phyloP scores from a whole-genome alignment of 148 eudicot species.

The Chenopodium quinoa region DNA sequence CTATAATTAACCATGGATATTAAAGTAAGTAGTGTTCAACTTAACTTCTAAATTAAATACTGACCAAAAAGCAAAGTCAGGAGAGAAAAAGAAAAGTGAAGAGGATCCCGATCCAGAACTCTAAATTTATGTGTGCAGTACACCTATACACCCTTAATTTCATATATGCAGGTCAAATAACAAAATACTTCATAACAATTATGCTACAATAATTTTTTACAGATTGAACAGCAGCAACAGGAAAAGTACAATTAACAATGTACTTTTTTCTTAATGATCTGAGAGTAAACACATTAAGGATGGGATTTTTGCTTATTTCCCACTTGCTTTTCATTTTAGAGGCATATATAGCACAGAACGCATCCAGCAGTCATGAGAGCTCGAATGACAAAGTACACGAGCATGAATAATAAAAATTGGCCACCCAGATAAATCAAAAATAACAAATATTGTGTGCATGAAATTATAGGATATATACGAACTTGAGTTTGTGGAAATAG shows the following conservation, averaged over 20 bases:
- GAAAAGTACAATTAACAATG: neutral
- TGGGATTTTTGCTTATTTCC: neutral
- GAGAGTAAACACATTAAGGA: neutral
- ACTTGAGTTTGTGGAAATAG: constrained; percentile 95
- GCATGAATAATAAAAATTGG: neutral
- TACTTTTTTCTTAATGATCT: neutral
- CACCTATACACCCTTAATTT: neutral
- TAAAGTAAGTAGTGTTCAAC: neutral
- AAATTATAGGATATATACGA: constrained; percentile 28
- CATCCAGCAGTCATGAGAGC: neutral
- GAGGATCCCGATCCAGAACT: neutral
- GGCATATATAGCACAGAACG: constrained; percentile 2
- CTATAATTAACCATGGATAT: neutral
- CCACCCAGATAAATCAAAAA: constrained; percentile 1
- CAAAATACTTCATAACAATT: neutral
- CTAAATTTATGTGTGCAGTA: neutral
- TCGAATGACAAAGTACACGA: neutral
- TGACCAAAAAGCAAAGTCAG: neutral
- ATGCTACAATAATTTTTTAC: neutral
- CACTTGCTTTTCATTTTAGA: neutral
- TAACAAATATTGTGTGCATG: constrained; percentile 4
- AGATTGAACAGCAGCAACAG: neutral
- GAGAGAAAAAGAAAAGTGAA: neutral
- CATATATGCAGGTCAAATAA: neutral
- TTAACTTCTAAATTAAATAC: neutral